Conservation (phyloP, 2,329 filamentous ascomycete species). For the Pestalotiopsis fici region DNA sequence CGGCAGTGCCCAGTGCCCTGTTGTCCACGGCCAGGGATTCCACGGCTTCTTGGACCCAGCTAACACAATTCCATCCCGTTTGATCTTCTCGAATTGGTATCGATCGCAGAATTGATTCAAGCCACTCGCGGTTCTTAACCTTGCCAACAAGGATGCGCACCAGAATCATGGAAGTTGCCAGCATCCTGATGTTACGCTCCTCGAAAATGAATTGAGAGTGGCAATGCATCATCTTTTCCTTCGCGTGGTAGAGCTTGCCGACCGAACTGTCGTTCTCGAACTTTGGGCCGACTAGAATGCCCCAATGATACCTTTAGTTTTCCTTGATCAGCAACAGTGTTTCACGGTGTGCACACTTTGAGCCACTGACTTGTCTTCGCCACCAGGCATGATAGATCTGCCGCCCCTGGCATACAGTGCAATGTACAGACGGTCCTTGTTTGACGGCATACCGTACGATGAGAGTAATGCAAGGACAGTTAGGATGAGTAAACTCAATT, state of each 20-base stretch:
- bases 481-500: too few relatives aligned
- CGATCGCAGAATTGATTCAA: conserved; percentile 28
- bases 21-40: conserved; percentile 25
- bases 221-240: conserved; percentile 21
- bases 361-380: conserved; percentile 19
- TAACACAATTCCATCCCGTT: conserved; percentile 42
- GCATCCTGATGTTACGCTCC: conserved; percentile 14
- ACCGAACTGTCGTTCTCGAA: conserved; percentile 17
- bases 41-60: conserved; percentile 43
- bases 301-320: conserved; percentile 40
- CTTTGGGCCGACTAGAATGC: conserved; percentile 37
- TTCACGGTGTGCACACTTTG: too few relatives aligned
- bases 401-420: conserved; percentile 11
- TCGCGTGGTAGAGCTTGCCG: conserved; percentile 33
- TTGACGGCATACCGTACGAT: background rate
- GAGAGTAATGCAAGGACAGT: too few relatives aligned
- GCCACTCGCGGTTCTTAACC: conserved; percentile 25
- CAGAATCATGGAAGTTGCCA: conserved; percentile 15
- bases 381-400: conserved; percentile 11
- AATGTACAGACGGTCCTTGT: conserved; percentile 22
- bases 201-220: conserved; percentile 29
- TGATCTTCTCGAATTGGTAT: conserved; percentile 29
- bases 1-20: conserved; percentile 31
- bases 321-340: too few relatives aligned
- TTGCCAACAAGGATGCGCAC: conserved; percentile 30